Base-by-base conservation (phyloP, 257 asterid genomes). In the Capsicum rhomboideum region DNA sequence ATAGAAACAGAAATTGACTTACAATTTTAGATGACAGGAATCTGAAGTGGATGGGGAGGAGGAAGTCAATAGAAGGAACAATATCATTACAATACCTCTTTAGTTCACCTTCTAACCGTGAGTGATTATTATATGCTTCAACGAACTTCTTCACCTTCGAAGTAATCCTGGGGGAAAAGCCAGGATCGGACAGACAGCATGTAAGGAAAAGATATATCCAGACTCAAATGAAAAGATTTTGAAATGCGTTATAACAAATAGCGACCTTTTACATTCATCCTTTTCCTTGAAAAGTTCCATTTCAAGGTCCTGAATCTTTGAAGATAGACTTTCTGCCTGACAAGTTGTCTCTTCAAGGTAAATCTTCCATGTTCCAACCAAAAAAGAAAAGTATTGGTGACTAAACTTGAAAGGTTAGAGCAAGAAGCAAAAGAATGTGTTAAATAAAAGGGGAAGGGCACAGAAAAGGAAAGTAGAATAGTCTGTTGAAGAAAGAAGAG, bases 261-360 rank as follows among this genome's bases (percentile, higher is more conserved):
- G 28, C 31, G 80, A 96, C 99, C 97, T 93, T 86, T 87, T 91
- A 83, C 90, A 85, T 79, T 96, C 98, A 82, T 94, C 99, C 74
- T 91, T 89, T 89, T 94, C 98, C 85, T 84, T 87, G 85, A 89
- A 86, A 69, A 93, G 91, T 82, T 90, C 94, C 86, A 82, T 82
- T 89, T 93, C 98, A 90, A 96, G 94, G 56, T 96, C 98, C 81
- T 92, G 92, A 85, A 89, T 83, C 86, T 87, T 89, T 18, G 81
- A 64, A 68, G 86, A 86, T 61, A 96, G 89, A 54, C 85, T 72
- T 56, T 90, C 89, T 28, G 92, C 92, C 83, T 94, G 97, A 83
- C 85, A 86, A 72, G 64, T 85, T 89, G 86, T 91, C 88, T 92
- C 98, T 85, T 90, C 93, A 85, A 94, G 82, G 91, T 88, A 90